Evolutionary conservation across 768 basidiomycete genomes (phyloP).

Genomic region (Mycena polygramma): DNA sequence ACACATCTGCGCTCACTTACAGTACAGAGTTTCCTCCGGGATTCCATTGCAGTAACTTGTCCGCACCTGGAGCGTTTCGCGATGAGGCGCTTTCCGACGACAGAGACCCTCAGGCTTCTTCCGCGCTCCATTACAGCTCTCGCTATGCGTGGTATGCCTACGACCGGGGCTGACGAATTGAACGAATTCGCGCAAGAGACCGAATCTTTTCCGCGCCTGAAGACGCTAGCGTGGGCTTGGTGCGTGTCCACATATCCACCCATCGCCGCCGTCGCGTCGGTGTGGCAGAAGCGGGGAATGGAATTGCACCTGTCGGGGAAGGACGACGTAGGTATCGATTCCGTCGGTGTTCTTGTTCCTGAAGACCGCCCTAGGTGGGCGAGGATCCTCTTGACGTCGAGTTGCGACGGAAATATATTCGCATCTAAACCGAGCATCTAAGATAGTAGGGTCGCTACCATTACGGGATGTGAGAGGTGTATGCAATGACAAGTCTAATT

Average conservation of each 20-base stretch:
- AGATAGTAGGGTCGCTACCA: too few relatives aligned
- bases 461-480: too few relatives aligned
- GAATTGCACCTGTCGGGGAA: background rate
- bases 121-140: conserved; percentile 28
- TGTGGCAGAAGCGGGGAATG: conserved; percentile 21
- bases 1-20: conserved; percentile 24
- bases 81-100: conserved; percentile 19
- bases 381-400: conserved; percentile 30
- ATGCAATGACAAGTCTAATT: too few relatives aligned
- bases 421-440: conserved; percentile 16
- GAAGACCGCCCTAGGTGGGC: background rate
- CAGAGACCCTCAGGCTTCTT: conserved; percentile 9
- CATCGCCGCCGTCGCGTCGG: too few relatives aligned
- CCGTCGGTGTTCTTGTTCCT: background rate
- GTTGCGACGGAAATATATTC: conserved; percentile 25
- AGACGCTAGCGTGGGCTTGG: conserved; percentile 19
- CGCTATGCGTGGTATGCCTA: background rate
- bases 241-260: background rate
- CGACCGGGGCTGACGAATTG: background rate
- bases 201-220: conserved; percentile 12
- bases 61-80: conserved; percentile 32
- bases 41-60: conserved; percentile 3
- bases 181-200: conserved; percentile 8
- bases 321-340: background rate
- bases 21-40: conserved; percentile 13